A percentile compares a stretch with the other conserved stretches of the same genome.
Conservation (phyloP, 116 monocot species). For the Thalassia testudinum region DNA sequence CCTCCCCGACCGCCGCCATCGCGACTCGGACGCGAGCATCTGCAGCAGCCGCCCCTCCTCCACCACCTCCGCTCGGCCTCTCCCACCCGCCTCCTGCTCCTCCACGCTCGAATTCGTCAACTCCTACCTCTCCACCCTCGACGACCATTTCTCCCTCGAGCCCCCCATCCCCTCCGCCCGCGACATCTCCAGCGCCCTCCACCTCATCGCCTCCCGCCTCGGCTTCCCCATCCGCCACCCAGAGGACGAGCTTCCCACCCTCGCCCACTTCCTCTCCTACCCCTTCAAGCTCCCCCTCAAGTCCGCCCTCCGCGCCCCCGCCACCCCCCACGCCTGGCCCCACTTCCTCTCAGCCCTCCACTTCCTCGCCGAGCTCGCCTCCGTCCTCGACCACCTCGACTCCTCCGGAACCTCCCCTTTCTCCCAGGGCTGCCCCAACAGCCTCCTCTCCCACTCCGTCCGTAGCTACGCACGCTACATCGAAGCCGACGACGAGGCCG, state of each 20-base stretch:
- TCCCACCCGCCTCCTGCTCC: slow-evolving; percentile 6
- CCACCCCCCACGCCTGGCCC: slow-evolving; percentile 82
- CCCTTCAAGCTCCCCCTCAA: slow-evolving; percentile 55
- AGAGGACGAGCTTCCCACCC: slow-evolving; percentile 33
- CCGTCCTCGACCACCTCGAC: slow-evolving; percentile 18
- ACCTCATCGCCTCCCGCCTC: slow-evolving; percentile 31
- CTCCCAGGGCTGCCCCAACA: slow-evolving; percentile 6
- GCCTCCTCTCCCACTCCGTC: slow-evolving; percentile 19
- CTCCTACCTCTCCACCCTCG: slow-evolving; percentile 30
- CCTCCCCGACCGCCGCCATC: slow-evolving; percentile 12
- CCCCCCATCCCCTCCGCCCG: slow-evolving; percentile 49
- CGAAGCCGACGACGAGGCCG: slow-evolving; percentile 47
- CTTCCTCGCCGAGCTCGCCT: slow-evolving; percentile 60
- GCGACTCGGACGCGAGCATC: slow-evolving; percentile 64
- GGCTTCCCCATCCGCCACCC: slow-evolving; percentile 11
- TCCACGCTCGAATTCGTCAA: slow-evolving; percentile 39
- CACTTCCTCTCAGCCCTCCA: slow-evolving; percentile 42
- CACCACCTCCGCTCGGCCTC: background rate
- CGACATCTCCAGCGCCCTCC: slow-evolving; percentile 40
- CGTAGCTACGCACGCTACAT: slow-evolving; percentile 50
- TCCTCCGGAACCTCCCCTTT: slow-evolving; percentile 1
- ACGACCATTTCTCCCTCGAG: slow-evolving; percentile 17
- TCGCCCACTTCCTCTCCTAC: slow-evolving; percentile 33
- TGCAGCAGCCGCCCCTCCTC: slow-evolving; percentile 45
- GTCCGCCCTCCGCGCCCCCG: slow-evolving; percentile 66